Percentiles rank a stretch among this genome's conserved stretches.
phyloP scores from a whole-genome alignment of 2,329 filamentous ascomycete species.

The Fusarium sp. region DNA sequence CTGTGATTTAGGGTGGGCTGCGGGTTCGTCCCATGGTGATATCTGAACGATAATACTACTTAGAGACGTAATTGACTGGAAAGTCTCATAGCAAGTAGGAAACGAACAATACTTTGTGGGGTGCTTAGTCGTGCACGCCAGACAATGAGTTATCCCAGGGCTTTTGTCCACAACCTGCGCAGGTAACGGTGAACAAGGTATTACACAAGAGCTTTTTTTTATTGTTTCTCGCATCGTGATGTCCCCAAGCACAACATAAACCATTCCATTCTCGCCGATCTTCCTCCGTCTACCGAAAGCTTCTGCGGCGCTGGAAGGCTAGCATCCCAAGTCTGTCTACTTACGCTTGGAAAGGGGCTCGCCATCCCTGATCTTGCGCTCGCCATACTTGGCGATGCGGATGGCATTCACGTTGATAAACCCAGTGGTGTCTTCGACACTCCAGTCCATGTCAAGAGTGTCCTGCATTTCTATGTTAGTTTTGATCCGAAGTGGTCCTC shows the following conservation, averaged over 20 bases:
- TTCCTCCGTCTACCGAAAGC: background rate
- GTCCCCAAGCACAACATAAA: background rate
- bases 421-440: constrained; percentile 8
- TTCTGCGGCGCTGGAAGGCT: constrained; percentile 1
- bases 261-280: constrained; percentile 3
- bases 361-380: constrained; percentile 10
- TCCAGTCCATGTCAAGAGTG: constrained; percentile 8
- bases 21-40: background rate
- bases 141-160: background rate
- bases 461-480: constrained; percentile 10
- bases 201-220: constrained; percentile 7
- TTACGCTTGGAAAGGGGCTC: constrained; percentile 9
- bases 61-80: too few relatives aligned
- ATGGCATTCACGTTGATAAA: constrained; percentile 2
- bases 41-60: background rate
- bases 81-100: too few relatives aligned
- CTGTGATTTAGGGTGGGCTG: background rate
- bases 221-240: constrained; percentile 2
- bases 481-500: constrained; percentile 2
- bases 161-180: constrained; percentile 1
- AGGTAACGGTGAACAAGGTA: background rate
- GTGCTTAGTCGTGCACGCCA: background rate
- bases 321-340: constrained; percentile 6
- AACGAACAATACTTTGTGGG: too few relatives aligned
- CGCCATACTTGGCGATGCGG: constrained; percentile 5